Base-by-base conservation (phyloP, 495 filamentous ascomycete genomes). In the Sordaria brevicollis region DNA sequence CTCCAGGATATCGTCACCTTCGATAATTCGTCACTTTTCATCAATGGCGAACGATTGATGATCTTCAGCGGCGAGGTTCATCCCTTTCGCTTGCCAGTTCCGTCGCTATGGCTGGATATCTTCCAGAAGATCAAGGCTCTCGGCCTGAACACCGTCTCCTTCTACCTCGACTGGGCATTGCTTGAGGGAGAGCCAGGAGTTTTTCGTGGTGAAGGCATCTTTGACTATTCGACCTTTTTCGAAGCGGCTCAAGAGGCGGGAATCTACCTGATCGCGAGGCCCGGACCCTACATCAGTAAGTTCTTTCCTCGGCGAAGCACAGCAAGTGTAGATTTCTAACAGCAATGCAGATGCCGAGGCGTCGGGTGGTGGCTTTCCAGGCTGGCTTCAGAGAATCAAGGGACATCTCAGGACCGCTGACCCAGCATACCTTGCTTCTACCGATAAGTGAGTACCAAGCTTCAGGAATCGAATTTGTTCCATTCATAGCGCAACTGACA, bases 121-220 rank as follows among this genome's bases (percentile, higher is more conserved):
- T 88, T 95, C 74, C 88, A 93, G 73, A 95, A 95, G 78, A 85
- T 92, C 78, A 92, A 89, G 77, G 89, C 90, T 33, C 76, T 92
- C 0, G 92, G 92, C 2, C 92, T 92, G 79, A 93, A 90, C 71
- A 81, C 84, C n/a, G 88, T 92, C 17, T 91, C 88, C 0, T 91
- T 93, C 78, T 92, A 93, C 74, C 79, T 87, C 17, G 84, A 93
- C 72, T 94, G 91, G 92, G 90, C 89, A n/a, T 78, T 93, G n/a
- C 75, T 92, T 2, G 91, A 94, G 78, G 91, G 90, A 35, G 87
- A 90, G 69, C 89, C 83, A 2, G 91, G 90, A 1, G 80, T 86
- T 17, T 93, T 92, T 74, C 79, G 80, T 11, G 90, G 88, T 0
- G 87, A 91, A 10, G 92, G 91, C 0, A 82, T 92, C 62, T 91